Conservation (phyloP, 2,329 filamentous ascomycete species). For the Stylonectria norvegica region DNA sequence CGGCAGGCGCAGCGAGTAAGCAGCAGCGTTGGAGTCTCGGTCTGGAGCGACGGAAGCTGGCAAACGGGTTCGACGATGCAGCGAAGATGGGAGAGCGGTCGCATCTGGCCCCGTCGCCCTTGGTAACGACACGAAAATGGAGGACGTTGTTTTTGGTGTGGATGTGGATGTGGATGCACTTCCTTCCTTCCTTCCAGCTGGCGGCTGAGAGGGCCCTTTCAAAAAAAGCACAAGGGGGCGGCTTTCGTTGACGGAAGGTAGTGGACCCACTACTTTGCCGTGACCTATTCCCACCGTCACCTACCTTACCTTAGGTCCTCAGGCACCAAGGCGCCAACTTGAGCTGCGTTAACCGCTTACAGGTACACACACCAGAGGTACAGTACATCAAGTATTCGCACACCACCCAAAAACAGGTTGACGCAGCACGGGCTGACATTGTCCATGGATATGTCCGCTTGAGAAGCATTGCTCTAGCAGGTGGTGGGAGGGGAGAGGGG, state of each 20-base stretch:
- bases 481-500: too few relatives aligned
- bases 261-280: slow-evolving; percentile 6
- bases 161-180: slow-evolving; percentile 13
- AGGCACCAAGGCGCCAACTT: slow-evolving; percentile 10
- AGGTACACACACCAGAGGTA: too few relatives aligned
- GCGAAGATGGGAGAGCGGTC: slow-evolving; percentile 27
- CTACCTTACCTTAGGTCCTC: slow-evolving; percentile 4
- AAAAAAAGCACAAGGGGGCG: slow-evolving; percentile 10
- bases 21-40: slow-evolving; percentile 9
- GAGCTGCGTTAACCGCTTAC: too few relatives aligned
- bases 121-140: slow-evolving; percentile 29
- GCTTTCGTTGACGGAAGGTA: slow-evolving; percentile 4
- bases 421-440: too few relatives aligned
- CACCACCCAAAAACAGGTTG: too few relatives aligned
- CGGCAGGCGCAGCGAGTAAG: too few relatives aligned
- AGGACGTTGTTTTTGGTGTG: slow-evolving; percentile 26
- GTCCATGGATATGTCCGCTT: too few relatives aligned
- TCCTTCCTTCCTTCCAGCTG: too few relatives aligned
- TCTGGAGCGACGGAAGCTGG: slow-evolving; percentile 16
- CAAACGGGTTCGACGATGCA: slow-evolving; percentile 22
- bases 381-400: too few relatives aligned
- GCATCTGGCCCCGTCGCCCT: slow-evolving; percentile 29
- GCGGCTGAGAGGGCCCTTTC: slow-evolving; percentile 19
- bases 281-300: not conserved
- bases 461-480: too few relatives aligned